A percentile compares a stretch with the other conserved stretches of the same genome.
These are phyloP conservation scores for Aureobasidium pullulans DNA, from an alignment of 2,329 filamentous ascomycete species.

Conservation along the genomic window DNA sequence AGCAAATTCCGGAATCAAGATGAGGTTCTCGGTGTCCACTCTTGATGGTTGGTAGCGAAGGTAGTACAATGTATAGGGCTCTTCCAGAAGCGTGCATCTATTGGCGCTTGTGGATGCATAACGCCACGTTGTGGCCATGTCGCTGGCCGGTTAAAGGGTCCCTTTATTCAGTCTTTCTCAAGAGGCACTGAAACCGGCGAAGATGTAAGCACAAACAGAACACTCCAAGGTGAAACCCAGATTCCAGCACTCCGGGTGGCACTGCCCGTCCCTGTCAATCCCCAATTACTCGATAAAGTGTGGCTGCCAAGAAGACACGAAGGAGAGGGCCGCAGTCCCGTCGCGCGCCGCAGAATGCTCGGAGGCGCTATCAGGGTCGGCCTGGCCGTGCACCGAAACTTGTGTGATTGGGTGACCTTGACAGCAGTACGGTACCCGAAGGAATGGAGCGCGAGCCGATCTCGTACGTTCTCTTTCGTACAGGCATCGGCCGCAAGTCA, in stretches of 20 bases:
- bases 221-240: not conserved
- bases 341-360: conserved; percentile 8
- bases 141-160: not conserved
- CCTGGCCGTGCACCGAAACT: not conserved
- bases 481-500: conserved; percentile 1
- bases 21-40: not conserved
- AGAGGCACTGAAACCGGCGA: not conserved
- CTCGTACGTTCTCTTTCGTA: not conserved
- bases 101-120: conserved; percentile 7
- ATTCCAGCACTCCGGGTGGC: conserved; percentile 2
- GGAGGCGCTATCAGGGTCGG: conserved; percentile 8
- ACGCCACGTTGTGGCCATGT: conserved; percentile 14
- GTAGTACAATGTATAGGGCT: conserved; percentile 1
- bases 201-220: not conserved
- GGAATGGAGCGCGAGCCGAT: conserved; percentile 11
- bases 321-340: conserved; percentile 11
- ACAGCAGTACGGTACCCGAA: conserved; percentile 6
- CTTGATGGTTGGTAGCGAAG: conserved; percentile 7
- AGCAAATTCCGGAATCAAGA: conserved; percentile 3
- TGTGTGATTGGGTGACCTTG: conserved; percentile 1
- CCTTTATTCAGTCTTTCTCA: not conserved
- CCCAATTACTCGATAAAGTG: conserved; percentile 6
- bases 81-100: conserved; percentile 1
- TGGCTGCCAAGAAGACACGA: conserved; percentile 7
- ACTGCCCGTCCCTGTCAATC: conserved; percentile 6